phyloP scores from a whole-genome alignment of 202 grass and related monocot genomes.

The Saccharum hybrid region DNA sequence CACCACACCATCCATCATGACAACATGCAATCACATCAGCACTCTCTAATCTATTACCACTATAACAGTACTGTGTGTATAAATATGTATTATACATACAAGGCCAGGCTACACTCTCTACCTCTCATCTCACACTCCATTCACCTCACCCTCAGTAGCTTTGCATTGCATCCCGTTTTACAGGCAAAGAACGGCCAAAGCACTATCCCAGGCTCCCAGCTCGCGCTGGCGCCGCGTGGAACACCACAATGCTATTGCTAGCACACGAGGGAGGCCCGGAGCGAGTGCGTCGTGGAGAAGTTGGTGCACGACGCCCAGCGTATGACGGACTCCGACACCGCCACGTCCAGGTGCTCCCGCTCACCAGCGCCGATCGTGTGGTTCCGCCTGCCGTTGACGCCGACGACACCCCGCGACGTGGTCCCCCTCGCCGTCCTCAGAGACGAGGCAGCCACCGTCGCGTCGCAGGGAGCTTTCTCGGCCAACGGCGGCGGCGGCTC shows the following conservation, averaged over 20 bases:
- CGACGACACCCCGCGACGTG: background rate
- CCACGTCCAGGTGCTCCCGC: slow-evolving; percentile 66
- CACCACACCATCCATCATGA: background rate
- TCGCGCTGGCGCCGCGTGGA: background rate
- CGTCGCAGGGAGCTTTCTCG: slow-evolving; percentile 12
- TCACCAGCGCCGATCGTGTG: slow-evolving; percentile 75
- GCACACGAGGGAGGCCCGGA: slow-evolving; percentile 85
- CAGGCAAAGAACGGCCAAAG: slow-evolving; percentile 20
- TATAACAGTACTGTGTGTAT: slow-evolving; percentile 39
- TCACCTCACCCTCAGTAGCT: background rate
- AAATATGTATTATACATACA: slow-evolving; percentile 16
- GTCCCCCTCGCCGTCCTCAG: slow-evolving; percentile 13
- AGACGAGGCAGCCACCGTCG: background rate
- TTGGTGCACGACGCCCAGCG: slow-evolving; percentile 90
- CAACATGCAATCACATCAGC: background rate
- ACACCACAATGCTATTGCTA: slow-evolving; percentile 38
- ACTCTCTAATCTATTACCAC: slow-evolving; percentile 17
- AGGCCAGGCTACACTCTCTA: slow-evolving; percentile 50
- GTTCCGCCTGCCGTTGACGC: slow-evolving; percentile 64
- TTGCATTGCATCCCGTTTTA: slow-evolving; percentile 19
- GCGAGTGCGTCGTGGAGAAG: slow-evolving; percentile 73
- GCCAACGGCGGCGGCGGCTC: background rate
- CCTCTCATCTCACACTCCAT: background rate
- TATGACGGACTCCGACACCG: slow-evolving; percentile 81
- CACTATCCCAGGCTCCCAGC: background rate